Base-by-base conservation (phyloP, 2,329 filamentous ascomycete genomes). In the Cladosporium velox region DNA sequence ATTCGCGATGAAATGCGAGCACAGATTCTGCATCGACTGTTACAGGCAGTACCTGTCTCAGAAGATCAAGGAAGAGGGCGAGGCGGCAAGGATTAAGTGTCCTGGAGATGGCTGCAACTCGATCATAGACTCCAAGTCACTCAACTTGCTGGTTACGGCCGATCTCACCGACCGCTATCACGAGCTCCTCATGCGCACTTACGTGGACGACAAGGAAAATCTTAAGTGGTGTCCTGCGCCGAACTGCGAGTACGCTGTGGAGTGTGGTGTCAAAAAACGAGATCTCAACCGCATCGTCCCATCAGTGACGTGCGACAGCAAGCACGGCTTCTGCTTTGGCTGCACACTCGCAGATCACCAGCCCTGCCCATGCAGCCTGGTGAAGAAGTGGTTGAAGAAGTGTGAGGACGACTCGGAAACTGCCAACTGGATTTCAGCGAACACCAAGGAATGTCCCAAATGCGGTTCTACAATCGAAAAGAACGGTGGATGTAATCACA, bases 391-490 rank as follows among this genome's bases (percentile, higher is more conserved):
- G 95, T 79, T 99, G 14, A 96, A 97, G 83, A 99, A 99, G 77
- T 99, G 95, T 76, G 95, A 95, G 66, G 95, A 99, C 77, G 95
- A 99, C 75, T 97, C 92, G 0, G 95, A 99, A 78, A 99, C 95
- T 0, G 94, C 95, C 4, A 99, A 99, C 78, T 99, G 95, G 95
- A 99, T 99, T 69, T 97, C 94, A 0, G 95, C 95, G 57, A 97
- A 99, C 78, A 99, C 95, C 2, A 99, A 99, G 77, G 95, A 99
- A 78, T 99, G 95, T 70, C 94, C 95, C 0, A 95, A 91, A 77
- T 99, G 95, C 79, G 88, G 92, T 72, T 98, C 94, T 2, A 99
- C 95, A 0, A 99, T 99, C 54, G 95, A 99, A 80, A 99, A 99
- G 86, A 99, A 99, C 71, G 93, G 93, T 62, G 93, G 93, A 3